phyloP scores from a whole-genome alignment of 495 filamentous ascomycete species.

The Xylaria castorea region DNA sequence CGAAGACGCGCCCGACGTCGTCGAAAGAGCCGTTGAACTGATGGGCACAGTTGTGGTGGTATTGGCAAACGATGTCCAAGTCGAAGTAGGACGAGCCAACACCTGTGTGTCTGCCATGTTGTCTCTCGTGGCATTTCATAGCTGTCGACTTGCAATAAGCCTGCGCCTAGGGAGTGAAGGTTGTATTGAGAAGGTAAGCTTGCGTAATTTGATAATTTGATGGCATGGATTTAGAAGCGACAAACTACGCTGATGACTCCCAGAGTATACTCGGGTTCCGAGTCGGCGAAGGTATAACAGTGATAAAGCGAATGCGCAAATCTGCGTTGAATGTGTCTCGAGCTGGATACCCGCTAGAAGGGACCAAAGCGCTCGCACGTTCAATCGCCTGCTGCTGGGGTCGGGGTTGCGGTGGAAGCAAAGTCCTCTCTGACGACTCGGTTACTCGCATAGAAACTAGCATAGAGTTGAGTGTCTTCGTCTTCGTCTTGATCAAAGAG shows the following conservation, averaged over 20 bases:
- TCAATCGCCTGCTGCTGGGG: background rate
- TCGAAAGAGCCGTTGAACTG: background rate
- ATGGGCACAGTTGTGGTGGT: background rate
- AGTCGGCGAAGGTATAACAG: background rate
- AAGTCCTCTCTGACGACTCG: background rate
- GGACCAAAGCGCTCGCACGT: background rate
- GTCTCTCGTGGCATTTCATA: background rate
- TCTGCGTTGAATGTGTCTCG: background rate
- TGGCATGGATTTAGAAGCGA: background rate
- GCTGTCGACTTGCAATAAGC: background rate
- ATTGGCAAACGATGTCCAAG: conserved; percentile 14
- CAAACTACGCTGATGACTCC: background rate
- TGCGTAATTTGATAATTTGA: background rate
- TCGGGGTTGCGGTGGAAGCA: background rate
- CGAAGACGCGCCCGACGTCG: background rate
- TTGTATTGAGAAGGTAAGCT: background rate
- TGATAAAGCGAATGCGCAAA: background rate
- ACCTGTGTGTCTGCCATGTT: conserved; percentile 9
- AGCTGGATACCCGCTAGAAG: background rate
- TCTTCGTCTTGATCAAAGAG: background rate
- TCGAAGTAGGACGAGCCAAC: background rate
- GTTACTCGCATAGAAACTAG: background rate
- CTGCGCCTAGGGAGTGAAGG: background rate
- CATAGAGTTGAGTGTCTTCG: background rate
- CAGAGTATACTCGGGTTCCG: background rate